phyloP scores from a whole-genome alignment of 2,329 filamentous ascomycete species.

The Trichophyton simii region DNA sequence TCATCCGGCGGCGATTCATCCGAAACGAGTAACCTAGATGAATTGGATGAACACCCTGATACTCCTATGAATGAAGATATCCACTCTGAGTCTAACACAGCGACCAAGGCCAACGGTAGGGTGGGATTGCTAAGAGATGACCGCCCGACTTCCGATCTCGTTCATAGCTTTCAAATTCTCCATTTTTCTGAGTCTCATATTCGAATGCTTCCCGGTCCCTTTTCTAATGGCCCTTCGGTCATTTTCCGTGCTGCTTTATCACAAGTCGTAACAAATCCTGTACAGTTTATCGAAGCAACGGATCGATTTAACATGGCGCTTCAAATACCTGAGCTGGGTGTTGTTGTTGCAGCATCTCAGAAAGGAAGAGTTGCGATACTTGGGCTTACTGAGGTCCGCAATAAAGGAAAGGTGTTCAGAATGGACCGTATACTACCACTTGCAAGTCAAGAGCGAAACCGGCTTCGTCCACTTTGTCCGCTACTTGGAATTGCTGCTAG shows the following conservation, averaged over 20 bases:
- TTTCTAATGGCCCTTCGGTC: slow-evolving; percentile 21
- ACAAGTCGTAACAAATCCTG: slow-evolving; percentile 19
- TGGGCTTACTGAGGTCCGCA: slow-evolving; percentile 34
- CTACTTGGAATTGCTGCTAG: slow-evolving; percentile 45
- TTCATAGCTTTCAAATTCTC: slow-evolving; percentile 27
- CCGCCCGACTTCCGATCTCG: neutral
- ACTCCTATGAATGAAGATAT: neutral
- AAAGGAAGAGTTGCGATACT: slow-evolving; percentile 46
- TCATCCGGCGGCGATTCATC: neutral
- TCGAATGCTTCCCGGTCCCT: slow-evolving; percentile 25
- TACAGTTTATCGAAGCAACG: slow-evolving; percentile 18
- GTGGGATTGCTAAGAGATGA: neutral
- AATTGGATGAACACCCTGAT: neutral
- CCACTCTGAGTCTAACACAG: neutral
- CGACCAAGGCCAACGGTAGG: neutral
- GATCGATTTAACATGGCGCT: slow-evolving; percentile 47
- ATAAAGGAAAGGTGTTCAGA: slow-evolving; percentile 36
- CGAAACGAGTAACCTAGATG: neutral
- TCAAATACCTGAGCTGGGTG: slow-evolving; percentile 46
- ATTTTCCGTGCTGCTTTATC: slow-evolving; percentile 21
- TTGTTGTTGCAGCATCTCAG: slow-evolving; percentile 46
- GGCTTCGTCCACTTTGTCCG: slow-evolving; percentile 32
- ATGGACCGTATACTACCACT: slow-evolving; percentile 47
- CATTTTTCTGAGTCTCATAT: slow-evolving; percentile 32
- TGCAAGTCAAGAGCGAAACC: slow-evolving; percentile 35